A percentile compares a stretch with the other conserved stretches of the same genome.
phyloP scores from a whole-genome alignment of 352 stramenopile species.

The Globisporangium irregulare region DNA sequence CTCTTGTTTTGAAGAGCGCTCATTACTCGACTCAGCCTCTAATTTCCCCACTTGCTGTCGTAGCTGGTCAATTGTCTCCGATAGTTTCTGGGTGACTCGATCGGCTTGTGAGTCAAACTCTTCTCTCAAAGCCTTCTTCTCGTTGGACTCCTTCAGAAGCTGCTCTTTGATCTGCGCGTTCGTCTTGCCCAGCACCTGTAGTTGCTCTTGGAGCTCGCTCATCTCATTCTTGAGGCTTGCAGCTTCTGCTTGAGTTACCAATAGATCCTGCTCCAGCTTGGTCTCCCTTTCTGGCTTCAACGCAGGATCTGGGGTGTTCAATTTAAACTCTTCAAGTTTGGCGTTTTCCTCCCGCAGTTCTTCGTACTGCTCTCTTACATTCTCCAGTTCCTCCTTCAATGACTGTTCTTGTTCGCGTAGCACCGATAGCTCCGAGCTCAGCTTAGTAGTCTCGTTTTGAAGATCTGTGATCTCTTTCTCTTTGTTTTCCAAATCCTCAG shows the following conservation, averaged over 20 bases:
- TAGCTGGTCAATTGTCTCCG: conserved; percentile 12
- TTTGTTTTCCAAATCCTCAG: conserved; percentile 15
- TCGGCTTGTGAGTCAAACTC: conserved; percentile 22
- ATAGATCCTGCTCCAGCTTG: neutral
- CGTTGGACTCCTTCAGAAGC: conserved; percentile 38
- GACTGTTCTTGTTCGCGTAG: neutral
- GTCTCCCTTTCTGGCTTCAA: neutral
- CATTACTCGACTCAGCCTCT: neutral
- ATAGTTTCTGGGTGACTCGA: conserved; percentile 9
- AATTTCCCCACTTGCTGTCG: neutral
- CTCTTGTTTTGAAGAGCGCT: conserved; percentile 18
- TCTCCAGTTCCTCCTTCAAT: neutral
- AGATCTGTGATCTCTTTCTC: conserved; percentile 18
- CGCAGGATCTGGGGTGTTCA: neutral
- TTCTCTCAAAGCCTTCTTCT: conserved; percentile 36
- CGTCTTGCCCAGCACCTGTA: conserved; percentile 22
- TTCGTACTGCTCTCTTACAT: neutral
- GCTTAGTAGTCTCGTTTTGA: conserved; percentile 13
- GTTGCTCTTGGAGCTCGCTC: conserved; percentile 28
- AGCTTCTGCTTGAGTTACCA: conserved; percentile 9
- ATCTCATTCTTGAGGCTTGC: conserved; percentile 25
- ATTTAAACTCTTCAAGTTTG: neutral
- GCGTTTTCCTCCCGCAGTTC: neutral
- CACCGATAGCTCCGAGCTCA: conserved; percentile 7
- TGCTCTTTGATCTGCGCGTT: conserved; percentile 42